Base-by-base conservation (phyloP, 805 yeast species). In the Maudiozyma saulgeensis region DNA sequence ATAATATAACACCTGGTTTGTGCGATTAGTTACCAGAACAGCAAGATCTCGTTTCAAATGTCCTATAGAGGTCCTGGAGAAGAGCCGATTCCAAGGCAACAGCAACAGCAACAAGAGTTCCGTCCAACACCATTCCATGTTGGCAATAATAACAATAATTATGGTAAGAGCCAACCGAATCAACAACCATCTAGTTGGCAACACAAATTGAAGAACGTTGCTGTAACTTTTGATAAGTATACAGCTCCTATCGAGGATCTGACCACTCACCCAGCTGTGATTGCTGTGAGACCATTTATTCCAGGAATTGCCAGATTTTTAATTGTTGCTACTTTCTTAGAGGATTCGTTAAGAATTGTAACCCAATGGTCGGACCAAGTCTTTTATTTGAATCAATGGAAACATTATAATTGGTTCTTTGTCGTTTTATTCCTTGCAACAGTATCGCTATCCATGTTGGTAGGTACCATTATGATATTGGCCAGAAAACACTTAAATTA, bases 311-410 rank as follows among this genome's bases (percentile, higher is more conserved):
- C 96, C 38, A 77, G 98, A 51, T 80, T 87, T 52, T 78, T 90
- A 56, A 90, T 91, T 53, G 96, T 91, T 49, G 95, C 96, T 45
- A 93, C 98, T 0, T 91, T 90, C 64, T 79, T 81, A 56, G 98
- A 91, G 69, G 98, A 93, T 63, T 78, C 96, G 3, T 64, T 83
- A 47, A 78, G 99, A 67, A 87, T 91, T 60, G 58, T 81, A 47
- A 71, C 88, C 6, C 97, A 90, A 70, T 91, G 97, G 97, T 68
- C 76, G 35, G 96, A 87, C 60, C 99, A 91, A 68, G 87, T 87
- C 23, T 84, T 80, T 66, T 91, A 85, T 67, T 74, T 93, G 57
- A 77, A 86, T 72, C 80, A 80, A 57, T 85, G 81, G 72, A 81
- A 95, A 64, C 87, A 82, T 57, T 71, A 82, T 52, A 95, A 95